phyloP scores from a whole-genome alignment of 108 stramenopile genomes.

The Hondaea fermentalgiana region DNA sequence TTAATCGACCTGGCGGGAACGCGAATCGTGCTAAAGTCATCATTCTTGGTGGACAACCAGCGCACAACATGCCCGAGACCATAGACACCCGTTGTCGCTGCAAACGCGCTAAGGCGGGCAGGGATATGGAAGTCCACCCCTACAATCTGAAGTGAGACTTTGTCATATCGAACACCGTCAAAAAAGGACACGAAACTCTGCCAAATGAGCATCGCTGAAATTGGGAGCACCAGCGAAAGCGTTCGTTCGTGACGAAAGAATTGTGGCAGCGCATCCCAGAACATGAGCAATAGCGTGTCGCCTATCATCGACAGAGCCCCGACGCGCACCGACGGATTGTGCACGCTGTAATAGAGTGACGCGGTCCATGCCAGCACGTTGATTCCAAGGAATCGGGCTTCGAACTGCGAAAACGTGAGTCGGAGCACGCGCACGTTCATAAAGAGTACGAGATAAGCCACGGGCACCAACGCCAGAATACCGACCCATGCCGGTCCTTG shows the following conservation, averaged over 20 bases:
- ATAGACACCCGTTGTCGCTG: neutral
- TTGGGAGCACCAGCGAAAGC: neutral
- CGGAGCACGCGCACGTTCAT: neutral
- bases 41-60: neutral
- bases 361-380: neutral
- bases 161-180: neutral
- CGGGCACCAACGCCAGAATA: neutral
- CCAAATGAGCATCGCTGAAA: neutral
- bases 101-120: neutral
- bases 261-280: neutral
- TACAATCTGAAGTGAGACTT: neutral
- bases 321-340: neutral
- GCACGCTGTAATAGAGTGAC: neutral
- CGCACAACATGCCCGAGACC: neutral
- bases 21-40: neutral
- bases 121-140: neutral
- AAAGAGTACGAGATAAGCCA: neutral
- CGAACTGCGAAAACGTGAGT: neutral
- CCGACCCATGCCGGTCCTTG: neutral
- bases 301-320: neutral
- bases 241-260: neutral
- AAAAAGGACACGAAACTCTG: neutral
- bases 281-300: neutral
- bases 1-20: neutral
- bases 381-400: neutral